Evolutionary conservation across 805 yeast genomes (phyloP).

Genomic region (Candida xyloterini): DNA sequence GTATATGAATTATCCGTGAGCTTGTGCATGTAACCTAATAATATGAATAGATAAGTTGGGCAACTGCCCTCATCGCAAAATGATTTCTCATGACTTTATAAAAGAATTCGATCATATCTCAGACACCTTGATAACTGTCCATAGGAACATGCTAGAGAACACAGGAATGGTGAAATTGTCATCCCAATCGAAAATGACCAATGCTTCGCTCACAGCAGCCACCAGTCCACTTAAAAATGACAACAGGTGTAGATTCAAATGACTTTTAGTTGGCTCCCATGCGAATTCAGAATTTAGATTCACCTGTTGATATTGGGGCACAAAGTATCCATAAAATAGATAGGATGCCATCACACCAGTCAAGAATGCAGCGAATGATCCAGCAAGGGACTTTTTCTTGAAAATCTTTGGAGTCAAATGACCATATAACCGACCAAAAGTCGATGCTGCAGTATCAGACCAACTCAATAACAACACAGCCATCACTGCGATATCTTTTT

Average conservation of each 20-base stretch:
- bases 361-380: constrained; percentile 80
- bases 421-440: constrained; percentile 85
- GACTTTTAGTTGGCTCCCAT: constrained; percentile 65
- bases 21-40: constrained; percentile 6
- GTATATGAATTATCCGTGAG: constrained; percentile 6
- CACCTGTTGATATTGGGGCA: constrained; percentile 58
- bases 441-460: constrained; percentile 98
- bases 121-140: constrained; percentile 22
- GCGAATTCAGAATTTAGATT: constrained; percentile 51
- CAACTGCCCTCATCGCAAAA: constrained; percentile 12
- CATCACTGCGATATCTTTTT: constrained; percentile 79
- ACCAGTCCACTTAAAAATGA: constrained; percentile 70
- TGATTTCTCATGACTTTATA: background rate
- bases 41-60: constrained; percentile 8
- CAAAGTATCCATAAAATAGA: constrained; percentile 66
- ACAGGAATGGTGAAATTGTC: constrained; percentile 96
- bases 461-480: constrained; percentile 82
- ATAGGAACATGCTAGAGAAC: constrained; percentile 65
- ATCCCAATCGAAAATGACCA: constrained; percentile 73
- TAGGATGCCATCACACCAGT: constrained; percentile 68
- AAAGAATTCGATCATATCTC: background rate
- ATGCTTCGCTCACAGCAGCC: constrained; percentile 84
- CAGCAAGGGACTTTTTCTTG: constrained; percentile 80
- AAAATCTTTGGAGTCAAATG: constrained; percentile 76
- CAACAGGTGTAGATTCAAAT: constrained; percentile 48